phyloP scores from a whole-genome alignment of 1,284 basidiomycete species.

The Leccinum fallax region DNA sequence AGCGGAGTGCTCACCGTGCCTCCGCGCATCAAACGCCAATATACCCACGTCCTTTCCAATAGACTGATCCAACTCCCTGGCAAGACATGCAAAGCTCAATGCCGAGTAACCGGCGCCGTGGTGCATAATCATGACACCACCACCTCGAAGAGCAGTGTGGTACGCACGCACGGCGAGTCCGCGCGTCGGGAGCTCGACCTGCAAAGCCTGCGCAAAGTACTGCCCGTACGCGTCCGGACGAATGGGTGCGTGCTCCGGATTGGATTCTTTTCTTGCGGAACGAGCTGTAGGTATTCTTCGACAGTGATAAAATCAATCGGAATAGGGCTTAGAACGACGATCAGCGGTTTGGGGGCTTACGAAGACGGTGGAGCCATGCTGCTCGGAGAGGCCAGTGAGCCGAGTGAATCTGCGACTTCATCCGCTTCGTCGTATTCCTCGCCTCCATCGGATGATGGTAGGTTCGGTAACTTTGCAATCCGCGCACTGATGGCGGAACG shows the following conservation, averaged over 20 bases:
- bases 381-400: constrained; percentile 55
- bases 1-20: constrained; percentile 71
- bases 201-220: constrained; percentile 77
- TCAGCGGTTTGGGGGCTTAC: constrained; percentile 41
- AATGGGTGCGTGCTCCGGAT: constrained; percentile 68
- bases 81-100: constrained; percentile 87
- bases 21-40: constrained; percentile 81
- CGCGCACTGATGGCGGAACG: constrained; percentile 70
- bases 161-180: constrained; percentile 75
- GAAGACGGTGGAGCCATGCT: constrained; percentile 58
- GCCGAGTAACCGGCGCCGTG: constrained; percentile 94
- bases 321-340: background rate
- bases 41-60: constrained; percentile 82
- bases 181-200: constrained; percentile 65
- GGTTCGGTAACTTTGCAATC: constrained; percentile 62
- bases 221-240: constrained; percentile 56
- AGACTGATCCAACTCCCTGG: constrained; percentile 68
- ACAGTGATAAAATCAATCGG: constrained; percentile 2
- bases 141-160: constrained; percentile 61
- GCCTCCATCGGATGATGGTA: constrained; percentile 46
- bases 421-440: constrained; percentile 54
- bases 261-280: constrained; percentile 42
- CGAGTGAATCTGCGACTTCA: constrained; percentile 65
- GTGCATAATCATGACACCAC: constrained; percentile 81
- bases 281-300: constrained; percentile 18